phyloP scores from a whole-genome alignment of 2,329 filamentous ascomycete genomes.

The Alternaria burnsii region DNA sequence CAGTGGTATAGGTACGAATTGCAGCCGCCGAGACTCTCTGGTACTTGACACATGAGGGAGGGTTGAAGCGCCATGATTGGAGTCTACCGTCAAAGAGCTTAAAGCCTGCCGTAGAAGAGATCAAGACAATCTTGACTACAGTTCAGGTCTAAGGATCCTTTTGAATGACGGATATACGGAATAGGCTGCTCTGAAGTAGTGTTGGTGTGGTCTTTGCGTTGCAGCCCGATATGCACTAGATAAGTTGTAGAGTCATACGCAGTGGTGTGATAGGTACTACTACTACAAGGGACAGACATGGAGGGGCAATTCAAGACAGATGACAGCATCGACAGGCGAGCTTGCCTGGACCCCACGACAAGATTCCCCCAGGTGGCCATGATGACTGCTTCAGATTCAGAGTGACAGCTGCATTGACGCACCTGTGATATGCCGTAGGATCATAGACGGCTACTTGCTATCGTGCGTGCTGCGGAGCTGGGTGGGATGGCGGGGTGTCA shows the following conservation, averaged over 20 bases:
- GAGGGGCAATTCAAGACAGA: not conserved
- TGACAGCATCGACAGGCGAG: not conserved
- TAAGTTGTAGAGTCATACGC: constrained; percentile 2
- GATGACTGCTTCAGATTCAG: constrained; percentile 18
- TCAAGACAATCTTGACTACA: constrained; percentile 21
- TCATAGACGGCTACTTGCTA: not conserved
- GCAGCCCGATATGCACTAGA: not conserved
- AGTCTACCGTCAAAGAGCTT: constrained; percentile 44
- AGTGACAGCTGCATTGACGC: constrained; percentile 13
- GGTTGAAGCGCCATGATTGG: constrained; percentile 40
- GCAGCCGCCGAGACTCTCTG: constrained; percentile 54
- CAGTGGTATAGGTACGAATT: constrained; percentile 37
- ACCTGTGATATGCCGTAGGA: constrained; percentile 13
- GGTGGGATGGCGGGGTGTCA: constrained; percentile 25
- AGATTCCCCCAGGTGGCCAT: constrained; percentile 43
- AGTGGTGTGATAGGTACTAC: not conserved
- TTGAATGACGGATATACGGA: constrained; percentile 72
- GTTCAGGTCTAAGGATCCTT: not conserved
- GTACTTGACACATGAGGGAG: constrained; percentile 47
- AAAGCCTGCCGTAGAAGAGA: constrained; percentile 39
- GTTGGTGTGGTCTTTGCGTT: constrained; percentile 15
- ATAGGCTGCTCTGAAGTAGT: constrained; percentile 63
- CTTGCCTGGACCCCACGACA: constrained; percentile 58
- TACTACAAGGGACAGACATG: not conserved
- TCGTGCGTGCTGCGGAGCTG: not conserved